These are phyloP conservation scores for Fusarium clavum DNA, from an alignment of 2,329 filamentous ascomycete genomes.

Conservation along the genomic window DNA sequence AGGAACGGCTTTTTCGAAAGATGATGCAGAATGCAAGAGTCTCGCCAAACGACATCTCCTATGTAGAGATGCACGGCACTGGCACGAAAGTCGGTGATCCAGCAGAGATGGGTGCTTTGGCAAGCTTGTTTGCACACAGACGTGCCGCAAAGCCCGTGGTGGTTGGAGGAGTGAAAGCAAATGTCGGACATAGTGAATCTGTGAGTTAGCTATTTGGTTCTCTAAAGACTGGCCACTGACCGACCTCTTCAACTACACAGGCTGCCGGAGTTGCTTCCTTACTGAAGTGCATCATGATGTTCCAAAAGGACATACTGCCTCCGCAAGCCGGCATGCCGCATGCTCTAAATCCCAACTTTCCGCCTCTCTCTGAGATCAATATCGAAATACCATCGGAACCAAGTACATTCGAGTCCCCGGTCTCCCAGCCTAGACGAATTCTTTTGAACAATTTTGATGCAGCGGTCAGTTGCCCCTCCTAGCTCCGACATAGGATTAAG, in stretches of 20 bases:
- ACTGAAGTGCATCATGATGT: slow-evolving; percentile 65
- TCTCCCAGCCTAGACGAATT: slow-evolving; percentile 56
- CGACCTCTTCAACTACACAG: background rate
- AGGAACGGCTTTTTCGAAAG: slow-evolving; percentile 53
- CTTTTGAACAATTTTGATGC: slow-evolving; percentile 77
- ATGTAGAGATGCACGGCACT: slow-evolving; percentile 92
- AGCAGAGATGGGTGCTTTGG: slow-evolving; percentile 79
- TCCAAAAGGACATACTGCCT: slow-evolving; percentile 59
- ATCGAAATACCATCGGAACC: slow-evolving; percentile 65
- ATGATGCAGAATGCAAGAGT: background rate
- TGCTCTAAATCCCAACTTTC: slow-evolving; percentile 56
- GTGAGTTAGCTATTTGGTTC: slow-evolving; percentile 46
- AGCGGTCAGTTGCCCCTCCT: background rate
- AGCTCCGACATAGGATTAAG: background rate
- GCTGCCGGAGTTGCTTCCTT: slow-evolving; percentile 62
- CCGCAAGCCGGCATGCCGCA: slow-evolving; percentile 65
- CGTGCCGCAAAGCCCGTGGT: slow-evolving; percentile 63
- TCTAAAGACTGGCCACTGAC: background rate
- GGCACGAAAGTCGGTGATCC: slow-evolving; percentile 89
- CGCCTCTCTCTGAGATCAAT: slow-evolving; percentile 52
- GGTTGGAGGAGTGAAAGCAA: slow-evolving; percentile 72
- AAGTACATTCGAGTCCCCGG: slow-evolving; percentile 55
- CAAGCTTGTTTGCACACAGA: slow-evolving; percentile 64
- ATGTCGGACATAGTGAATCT: slow-evolving; percentile 72
- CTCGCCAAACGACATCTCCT: slow-evolving; percentile 65